A percentile compares a stretch with the other conserved stretches of the same genome.
These are phyloP conservation scores for Aspergillus oerlinghausenensis DNA, from an alignment of 2,329 filamentous ascomycete species.

Conservation along the genomic window DNA sequence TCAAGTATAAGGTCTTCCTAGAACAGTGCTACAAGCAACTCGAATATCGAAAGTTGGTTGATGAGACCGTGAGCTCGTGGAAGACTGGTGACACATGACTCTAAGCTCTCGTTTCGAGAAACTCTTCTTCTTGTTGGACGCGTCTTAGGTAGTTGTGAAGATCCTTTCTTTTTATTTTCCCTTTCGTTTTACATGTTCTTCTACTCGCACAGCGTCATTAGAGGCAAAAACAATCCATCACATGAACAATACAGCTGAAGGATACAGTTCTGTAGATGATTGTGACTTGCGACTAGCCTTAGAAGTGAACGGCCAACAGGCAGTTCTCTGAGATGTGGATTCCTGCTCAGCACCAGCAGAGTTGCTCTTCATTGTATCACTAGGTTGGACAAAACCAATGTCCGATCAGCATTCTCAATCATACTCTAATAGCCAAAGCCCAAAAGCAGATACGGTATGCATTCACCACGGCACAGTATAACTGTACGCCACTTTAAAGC, in stretches of 20 bases:
- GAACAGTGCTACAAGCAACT: slow-evolving; percentile 87
- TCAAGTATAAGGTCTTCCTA: slow-evolving; percentile 94
- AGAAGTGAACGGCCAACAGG: too few species aligned
- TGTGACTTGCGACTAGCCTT: too few species aligned
- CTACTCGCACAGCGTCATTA: not conserved
- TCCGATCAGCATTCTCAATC: not conserved
- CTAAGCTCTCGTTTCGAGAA: not conserved
- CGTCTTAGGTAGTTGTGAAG: not conserved
- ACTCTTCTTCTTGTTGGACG: not conserved
- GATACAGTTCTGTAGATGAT: not conserved
- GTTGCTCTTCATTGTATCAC: not conserved
- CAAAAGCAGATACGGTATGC: not conserved
- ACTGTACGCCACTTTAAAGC: not conserved
- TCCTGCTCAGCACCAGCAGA: not conserved
- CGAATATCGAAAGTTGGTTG: slow-evolving; percentile 72
- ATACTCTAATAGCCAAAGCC: not conserved
- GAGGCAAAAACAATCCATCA: not conserved
- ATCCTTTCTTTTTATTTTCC: not conserved
- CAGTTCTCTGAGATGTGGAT: not conserved
- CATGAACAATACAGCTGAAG: not conserved
- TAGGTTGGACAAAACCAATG: not conserved
- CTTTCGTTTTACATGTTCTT: not conserved
- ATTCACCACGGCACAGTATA: not conserved
- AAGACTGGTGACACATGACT: slow-evolving; percentile 7
- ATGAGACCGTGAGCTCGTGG: slow-evolving; percentile 54